phyloP scores from a whole-genome alignment of 441 rosid species.

The Viola pubescens region DNA sequence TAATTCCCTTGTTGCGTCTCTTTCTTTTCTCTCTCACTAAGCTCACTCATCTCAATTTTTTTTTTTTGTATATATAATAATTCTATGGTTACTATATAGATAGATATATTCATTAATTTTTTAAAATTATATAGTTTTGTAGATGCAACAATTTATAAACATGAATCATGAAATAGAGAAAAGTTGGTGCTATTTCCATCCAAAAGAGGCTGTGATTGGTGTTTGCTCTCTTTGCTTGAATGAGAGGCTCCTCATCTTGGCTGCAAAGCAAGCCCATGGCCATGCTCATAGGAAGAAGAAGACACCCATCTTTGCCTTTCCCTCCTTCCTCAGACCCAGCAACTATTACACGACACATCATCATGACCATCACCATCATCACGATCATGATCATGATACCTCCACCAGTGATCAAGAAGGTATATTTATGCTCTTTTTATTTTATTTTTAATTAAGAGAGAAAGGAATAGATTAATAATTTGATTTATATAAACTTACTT shows the following conservation, averaged over 20 bases:
- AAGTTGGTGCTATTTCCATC: conserved; percentile 70
- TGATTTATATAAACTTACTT: too few species aligned
- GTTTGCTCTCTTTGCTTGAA: conserved; percentile 72
- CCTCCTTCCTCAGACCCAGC: neutral
- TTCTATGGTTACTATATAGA: too few species aligned
- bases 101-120: too few species aligned
- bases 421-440: neutral
- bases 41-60: too few species aligned
- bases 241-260: conserved; percentile 73
- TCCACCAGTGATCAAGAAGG: neutral
- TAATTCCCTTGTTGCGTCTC: too few species aligned
- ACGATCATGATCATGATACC: neutral
- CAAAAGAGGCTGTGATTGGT: conserved; percentile 50
- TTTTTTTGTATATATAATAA: too few species aligned
- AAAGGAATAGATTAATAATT: too few species aligned
- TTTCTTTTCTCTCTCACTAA: too few species aligned
- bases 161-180: conserved; percentile 15
- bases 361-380: neutral
- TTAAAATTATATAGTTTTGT: too few species aligned
- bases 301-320: neutral
- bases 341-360: neutral
- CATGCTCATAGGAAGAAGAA: neutral
- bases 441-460: too few species aligned
- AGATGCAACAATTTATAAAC: too few species aligned
- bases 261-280: conserved; percentile 12